A percentile compares a stretch with the other conserved stretches of the same genome.
phyloP scores from a whole-genome alignment of 768 basidiomycete genomes.

The Cystofilobasidium ferigula region DNA sequence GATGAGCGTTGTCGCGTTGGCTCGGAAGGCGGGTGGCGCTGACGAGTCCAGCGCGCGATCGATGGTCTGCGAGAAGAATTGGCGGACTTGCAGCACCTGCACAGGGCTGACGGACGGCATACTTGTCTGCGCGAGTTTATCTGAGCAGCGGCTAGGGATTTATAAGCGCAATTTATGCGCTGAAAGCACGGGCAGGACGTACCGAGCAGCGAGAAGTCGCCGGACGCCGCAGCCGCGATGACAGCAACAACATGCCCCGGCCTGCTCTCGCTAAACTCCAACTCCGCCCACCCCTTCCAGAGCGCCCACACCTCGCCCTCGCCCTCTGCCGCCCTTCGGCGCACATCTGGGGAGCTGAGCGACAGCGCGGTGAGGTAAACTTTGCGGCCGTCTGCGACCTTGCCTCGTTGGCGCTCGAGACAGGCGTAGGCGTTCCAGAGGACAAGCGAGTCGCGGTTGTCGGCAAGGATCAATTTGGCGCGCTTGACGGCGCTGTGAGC shows the following conservation, averaged over 20 bases:
- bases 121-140: neutral
- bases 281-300: conserved; percentile 39
- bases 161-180: too few relatives aligned
- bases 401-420: conserved; percentile 37
- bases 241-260: neutral
- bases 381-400: conserved; percentile 36
- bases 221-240: conserved; percentile 11
- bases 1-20: conserved; percentile 20
- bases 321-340: conserved; percentile 20
- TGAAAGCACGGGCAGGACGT: too few relatives aligned
- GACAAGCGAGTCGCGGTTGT: conserved; percentile 35
- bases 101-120: neutral
- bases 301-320: conserved; percentile 30
- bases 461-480: conserved; percentile 37
- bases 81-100: conserved; percentile 24
- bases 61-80: conserved; percentile 18
- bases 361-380: conserved; percentile 40
- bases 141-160: neutral
- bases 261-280: conserved; percentile 34
- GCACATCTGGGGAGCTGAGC: conserved; percentile 4
- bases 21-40: conserved; percentile 23
- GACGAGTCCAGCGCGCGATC: conserved; percentile 17
- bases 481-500: conserved; percentile 35
- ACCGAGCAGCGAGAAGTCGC: conserved; percentile 22
- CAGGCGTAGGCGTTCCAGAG: conserved; percentile 42